Evolutionary conservation across 2,329 filamentous ascomycete species (phyloP).

Genomic region (Calycina marina): DNA sequence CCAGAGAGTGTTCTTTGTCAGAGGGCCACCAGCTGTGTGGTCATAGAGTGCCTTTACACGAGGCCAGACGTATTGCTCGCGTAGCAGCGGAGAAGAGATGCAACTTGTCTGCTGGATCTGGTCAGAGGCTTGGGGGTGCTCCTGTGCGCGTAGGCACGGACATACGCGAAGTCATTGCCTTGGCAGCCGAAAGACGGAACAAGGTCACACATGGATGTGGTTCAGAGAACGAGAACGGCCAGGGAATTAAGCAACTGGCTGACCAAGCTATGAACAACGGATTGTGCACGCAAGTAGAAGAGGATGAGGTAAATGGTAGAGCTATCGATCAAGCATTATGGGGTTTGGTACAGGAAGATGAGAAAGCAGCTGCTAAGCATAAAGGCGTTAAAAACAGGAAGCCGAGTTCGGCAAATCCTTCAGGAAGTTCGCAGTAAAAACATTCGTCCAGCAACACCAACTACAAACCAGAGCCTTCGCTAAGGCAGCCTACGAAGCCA

Average conservation of each 20-base stretch:
- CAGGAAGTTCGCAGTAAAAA: slow-evolving; percentile 11
- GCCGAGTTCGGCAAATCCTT: slow-evolving; percentile 15
- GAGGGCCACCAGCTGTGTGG: slow-evolving; percentile 63
- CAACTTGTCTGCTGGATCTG: slow-evolving; percentile 42
- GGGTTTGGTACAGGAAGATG: slow-evolving; percentile 73
- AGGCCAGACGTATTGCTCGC: slow-evolving; percentile 61
- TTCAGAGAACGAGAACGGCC: slow-evolving; percentile 43
- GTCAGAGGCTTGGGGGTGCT: slow-evolving; percentile 57
- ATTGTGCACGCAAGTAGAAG: slow-evolving; percentile 71
- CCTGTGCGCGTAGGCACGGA: slow-evolving; percentile 43
- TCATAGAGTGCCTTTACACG: slow-evolving; percentile 46
- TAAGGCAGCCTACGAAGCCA: slow-evolving; percentile 12
- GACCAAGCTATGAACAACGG: slow-evolving; percentile 54
- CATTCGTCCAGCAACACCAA: slow-evolving; percentile 1
- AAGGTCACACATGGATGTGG: slow-evolving; percentile 61
- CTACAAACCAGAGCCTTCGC: too few species aligned
- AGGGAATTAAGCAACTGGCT: slow-evolving; percentile 48
- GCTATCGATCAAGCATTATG: slow-evolving; percentile 77
- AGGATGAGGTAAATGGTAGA: slow-evolving; percentile 76
- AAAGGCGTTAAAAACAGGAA: not conserved
- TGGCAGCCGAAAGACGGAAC: slow-evolving; percentile 54
- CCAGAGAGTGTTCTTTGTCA: slow-evolving; percentile 75
- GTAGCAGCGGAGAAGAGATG: slow-evolving; percentile 59
- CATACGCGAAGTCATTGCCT: slow-evolving; percentile 56
- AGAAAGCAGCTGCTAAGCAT: slow-evolving; percentile 13